phyloP scores from a whole-genome alignment of 2,329 filamentous ascomycete species.

The Trichophaea hybrida region DNA sequence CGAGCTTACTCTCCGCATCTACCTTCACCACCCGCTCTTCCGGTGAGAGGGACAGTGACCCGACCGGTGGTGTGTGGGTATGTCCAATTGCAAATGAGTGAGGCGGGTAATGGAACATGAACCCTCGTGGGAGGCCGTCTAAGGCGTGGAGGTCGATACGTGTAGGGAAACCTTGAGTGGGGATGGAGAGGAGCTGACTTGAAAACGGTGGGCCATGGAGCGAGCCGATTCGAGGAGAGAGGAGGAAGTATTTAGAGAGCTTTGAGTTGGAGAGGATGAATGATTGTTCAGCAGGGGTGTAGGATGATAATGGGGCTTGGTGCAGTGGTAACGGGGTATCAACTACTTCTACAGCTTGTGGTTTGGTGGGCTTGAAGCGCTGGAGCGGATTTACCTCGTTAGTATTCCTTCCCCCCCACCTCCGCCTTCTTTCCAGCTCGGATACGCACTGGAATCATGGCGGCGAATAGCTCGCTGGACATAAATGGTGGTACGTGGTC shows the following conservation, averaged over 20 bases:
- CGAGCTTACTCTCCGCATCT: not conserved
- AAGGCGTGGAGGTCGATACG: not conserved
- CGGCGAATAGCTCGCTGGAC: not conserved
- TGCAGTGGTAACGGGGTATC: not conserved
- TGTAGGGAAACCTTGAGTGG: not conserved
- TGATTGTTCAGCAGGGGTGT: not conserved
- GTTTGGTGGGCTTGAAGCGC: not conserved
- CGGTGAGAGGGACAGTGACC: not conserved
- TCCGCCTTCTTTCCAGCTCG: not conserved
- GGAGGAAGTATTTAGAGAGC: not conserved
- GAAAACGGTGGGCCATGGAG: not conserved
- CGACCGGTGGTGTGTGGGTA: not conserved
- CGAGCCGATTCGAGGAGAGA: not conserved
- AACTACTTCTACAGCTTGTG: not conserved
- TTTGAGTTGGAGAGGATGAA: not conserved
- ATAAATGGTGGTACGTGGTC: constrained; percentile 4
- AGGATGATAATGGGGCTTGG: not conserved
- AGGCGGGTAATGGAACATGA: not conserved
- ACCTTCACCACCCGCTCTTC: not conserved
- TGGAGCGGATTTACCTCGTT: not conserved
- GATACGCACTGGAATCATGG: constrained; percentile 1
- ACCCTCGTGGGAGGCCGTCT: not conserved
- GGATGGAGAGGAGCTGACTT: not conserved
- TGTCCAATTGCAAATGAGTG: not conserved
- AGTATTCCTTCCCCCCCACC: not conserved